Percentiles rank a stretch among this genome's conserved stretches.
These are phyloP conservation scores for Pezicula neosporulosa DNA, from an alignment of 2,329 filamentous ascomycete genomes.

Conservation along the genomic window DNA sequence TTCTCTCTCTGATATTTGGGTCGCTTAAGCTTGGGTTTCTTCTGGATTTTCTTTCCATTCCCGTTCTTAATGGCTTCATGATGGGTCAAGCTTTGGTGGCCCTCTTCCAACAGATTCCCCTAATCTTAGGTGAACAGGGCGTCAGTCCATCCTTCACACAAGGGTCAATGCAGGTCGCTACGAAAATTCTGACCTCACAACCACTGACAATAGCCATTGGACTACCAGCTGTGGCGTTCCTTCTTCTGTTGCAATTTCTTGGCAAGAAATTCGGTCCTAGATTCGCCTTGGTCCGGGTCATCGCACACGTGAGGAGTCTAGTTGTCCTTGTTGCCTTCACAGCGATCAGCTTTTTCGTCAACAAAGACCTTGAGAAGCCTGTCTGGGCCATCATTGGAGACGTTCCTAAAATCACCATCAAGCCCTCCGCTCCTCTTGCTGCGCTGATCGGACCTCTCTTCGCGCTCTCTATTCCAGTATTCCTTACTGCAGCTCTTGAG, in stretches of 20 bases:
- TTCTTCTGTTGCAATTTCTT: slow-evolving; percentile 49
- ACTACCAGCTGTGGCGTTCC: slow-evolving; percentile 51
- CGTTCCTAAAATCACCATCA: slow-evolving; percentile 47
- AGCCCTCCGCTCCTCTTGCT: slow-evolving; percentile 43
- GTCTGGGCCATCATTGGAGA: slow-evolving; percentile 47
- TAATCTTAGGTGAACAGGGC: slow-evolving; percentile 28
- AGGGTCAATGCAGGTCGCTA: slow-evolving; percentile 57
- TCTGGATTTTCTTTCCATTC: slow-evolving; percentile 63
- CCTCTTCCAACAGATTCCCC: slow-evolving; percentile 58
- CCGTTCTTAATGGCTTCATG: slow-evolving; percentile 62
- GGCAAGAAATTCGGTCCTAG: slow-evolving; percentile 51
- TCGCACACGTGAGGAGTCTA: slow-evolving; percentile 82
- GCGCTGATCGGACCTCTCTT: slow-evolving; percentile 50
- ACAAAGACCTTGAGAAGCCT: slow-evolving; percentile 43
- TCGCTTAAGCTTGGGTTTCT: slow-evolving; percentile 62
- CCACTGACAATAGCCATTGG: slow-evolving; percentile 49
- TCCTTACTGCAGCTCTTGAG: slow-evolving; percentile 46
- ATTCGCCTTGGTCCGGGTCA: slow-evolving; percentile 52
- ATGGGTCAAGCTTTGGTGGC: slow-evolving; percentile 63
- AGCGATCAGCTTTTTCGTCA: slow-evolving; percentile 71
- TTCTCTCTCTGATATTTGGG: slow-evolving; percentile 57
- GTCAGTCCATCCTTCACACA: slow-evolving; percentile 49
- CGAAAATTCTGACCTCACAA: slow-evolving; percentile 53
- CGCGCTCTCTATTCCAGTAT: slow-evolving; percentile 51
- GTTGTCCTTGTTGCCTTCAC: slow-evolving; percentile 90